phyloP scores from a whole-genome alignment of 805 yeast species.

The Wickerhamiella siamensis region DNA sequence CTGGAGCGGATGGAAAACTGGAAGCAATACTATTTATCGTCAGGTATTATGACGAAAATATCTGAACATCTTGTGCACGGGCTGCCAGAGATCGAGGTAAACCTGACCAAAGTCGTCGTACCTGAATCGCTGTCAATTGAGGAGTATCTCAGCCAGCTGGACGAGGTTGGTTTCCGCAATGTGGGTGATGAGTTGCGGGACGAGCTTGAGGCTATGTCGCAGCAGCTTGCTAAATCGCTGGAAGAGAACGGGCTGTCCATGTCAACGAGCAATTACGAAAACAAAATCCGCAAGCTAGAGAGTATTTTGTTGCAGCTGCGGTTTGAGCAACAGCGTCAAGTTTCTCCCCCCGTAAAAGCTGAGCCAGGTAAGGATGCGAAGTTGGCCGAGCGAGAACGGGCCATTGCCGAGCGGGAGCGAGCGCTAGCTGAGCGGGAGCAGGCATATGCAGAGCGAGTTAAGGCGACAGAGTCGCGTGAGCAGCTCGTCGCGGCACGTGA shows the following conservation, averaged over 20 bases:
- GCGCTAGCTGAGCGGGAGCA: background rate
- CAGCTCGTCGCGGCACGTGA: conserved; percentile 2
- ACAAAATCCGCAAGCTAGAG: conserved; percentile 51
- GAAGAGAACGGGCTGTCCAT: background rate
- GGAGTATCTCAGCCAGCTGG: conserved; percentile 17
- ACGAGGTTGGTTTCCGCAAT: conserved; percentile 15
- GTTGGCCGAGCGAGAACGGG: background rate
- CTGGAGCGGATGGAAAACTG: conserved; percentile 37
- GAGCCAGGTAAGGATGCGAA: background rate
- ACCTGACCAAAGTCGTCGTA: conserved; percentile 16
- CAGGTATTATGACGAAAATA: conserved; percentile 12
- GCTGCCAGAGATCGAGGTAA: conserved; percentile 2
- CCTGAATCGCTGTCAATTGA: conserved; percentile 11
- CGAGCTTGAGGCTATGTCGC: conserved; percentile 22
- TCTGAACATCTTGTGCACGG: background rate
- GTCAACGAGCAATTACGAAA: conserved; percentile 35
- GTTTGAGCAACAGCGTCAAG: background rate
- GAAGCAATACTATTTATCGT: conserved; percentile 37
- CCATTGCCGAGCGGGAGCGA: background rate
- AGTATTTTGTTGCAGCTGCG: conserved; percentile 12
- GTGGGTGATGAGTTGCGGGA: conserved; percentile 17
- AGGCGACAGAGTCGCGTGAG: conserved; percentile 7
- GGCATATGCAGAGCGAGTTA: background rate
- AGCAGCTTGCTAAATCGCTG: conserved; percentile 9
- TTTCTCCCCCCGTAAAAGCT: background rate